Conservation (phyloP, 306 rosid genomes). For the Echinosophora koreensis region DNA sequence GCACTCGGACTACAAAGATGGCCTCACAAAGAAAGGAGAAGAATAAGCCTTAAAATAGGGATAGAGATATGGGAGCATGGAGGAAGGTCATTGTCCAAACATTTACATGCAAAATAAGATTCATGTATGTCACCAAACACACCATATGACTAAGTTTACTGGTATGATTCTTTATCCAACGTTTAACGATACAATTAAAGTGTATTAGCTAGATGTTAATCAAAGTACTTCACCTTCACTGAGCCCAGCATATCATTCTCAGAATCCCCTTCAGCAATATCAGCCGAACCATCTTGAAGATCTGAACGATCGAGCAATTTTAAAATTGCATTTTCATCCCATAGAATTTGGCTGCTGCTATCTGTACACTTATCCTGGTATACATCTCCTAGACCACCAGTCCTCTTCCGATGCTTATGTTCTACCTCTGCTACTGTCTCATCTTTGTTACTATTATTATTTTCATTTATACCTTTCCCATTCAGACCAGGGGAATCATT, state of each 20-base stretch:
- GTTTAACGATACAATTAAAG: background rate
- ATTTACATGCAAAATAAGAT: background rate
- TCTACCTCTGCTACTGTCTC: constrained; percentile 75
- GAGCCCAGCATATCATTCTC: constrained; percentile 97
- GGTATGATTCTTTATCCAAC: constrained; percentile 32
- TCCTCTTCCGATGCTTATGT: constrained; percentile 88
- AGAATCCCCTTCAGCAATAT: constrained; percentile 86
- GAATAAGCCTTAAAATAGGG: background rate
- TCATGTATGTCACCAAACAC: background rate
- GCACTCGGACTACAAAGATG: constrained; percentile 11
- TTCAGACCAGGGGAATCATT: constrained; percentile 68
- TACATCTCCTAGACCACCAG: constrained; percentile 95
- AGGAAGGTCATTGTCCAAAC: background rate
- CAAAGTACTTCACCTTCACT: constrained; percentile 76
- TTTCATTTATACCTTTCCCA: constrained; percentile 72
- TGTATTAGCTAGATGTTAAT: constrained; percentile 38
- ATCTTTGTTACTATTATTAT: constrained; percentile 73
- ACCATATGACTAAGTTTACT: constrained; percentile 3
- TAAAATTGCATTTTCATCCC: constrained; percentile 97
- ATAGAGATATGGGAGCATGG: background rate
- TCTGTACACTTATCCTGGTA: constrained; percentile 95
- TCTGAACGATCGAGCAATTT: constrained; percentile 94
- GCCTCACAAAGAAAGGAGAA: background rate
- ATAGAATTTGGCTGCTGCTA: constrained; percentile 73
- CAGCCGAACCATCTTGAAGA: constrained; percentile 82